Conservation (phyloP, 306 rosid species). For the apple (Malus domestica) region ASM211411v1 NC_041801.1:6108001-6108500, state of each 20-base stretch:
- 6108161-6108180: neutral
- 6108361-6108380: constrained; percentile 5
- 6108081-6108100: too few relatives aligned
- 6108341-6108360: neutral
- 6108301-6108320: neutral
- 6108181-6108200: too few relatives aligned
- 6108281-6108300: too few relatives aligned
- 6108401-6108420: neutral
- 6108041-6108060: too few relatives aligned
- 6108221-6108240: too few relatives aligned
- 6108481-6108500: constrained; percentile 28
- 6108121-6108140: neutral
- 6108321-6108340: neutral
- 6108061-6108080: too few relatives aligned
- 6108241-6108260: neutral
- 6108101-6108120: too few relatives aligned
- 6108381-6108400: neutral
- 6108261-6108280: too few relatives aligned
- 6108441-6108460: constrained; percentile 1
- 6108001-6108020: neutral
- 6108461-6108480: constrained; percentile 24
- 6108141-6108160: neutral
- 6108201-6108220: neutral
- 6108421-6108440: neutral
- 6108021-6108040: too few relatives aligned